A percentile compares a stretch with the other conserved stretches of the same genome.
These are phyloP conservation scores for Dactylellina parvicollis DNA, from an alignment of 2,329 filamentous ascomycete species.

Conservation along the genomic window DNA sequence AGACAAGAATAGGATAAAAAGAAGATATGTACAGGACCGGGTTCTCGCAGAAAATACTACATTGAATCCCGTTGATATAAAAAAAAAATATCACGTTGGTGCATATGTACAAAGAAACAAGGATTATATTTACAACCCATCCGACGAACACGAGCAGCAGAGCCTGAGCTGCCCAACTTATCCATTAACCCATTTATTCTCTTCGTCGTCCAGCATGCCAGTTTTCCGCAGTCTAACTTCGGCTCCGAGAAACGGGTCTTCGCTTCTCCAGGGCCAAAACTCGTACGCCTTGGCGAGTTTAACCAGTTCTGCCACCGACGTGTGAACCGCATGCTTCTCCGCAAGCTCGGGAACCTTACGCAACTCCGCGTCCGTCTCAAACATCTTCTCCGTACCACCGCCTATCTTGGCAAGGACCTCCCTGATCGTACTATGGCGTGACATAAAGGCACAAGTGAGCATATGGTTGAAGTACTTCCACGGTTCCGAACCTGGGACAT, in stretches of 20 bases:
- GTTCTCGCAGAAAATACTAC: no score
- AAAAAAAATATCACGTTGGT: not conserved
- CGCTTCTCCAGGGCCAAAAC: conserved; percentile 48
- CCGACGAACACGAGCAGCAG: no score
- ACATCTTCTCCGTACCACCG: conserved; percentile 31
- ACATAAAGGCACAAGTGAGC: conserved; percentile 34
- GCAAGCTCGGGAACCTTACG: conserved; percentile 17
- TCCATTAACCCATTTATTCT: conserved; percentile 1
- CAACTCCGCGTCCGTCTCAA: conserved; percentile 34
- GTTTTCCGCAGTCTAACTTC: conserved; percentile 26
- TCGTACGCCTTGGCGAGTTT: conserved; percentile 34
- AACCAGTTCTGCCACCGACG: conserved; percentile 24
- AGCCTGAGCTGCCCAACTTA: no score
- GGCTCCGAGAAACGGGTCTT: conserved; percentile 33
- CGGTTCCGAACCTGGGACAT: conserved; percentile 32
- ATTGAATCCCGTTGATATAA: no score
- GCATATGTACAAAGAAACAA: not conserved
- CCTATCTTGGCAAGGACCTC: conserved; percentile 39
- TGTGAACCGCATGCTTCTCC: conserved; percentile 32
- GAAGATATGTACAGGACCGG: no score
- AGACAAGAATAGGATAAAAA: no score
- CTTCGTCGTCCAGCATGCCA: conserved; percentile 40
- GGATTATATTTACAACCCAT: not conserved
- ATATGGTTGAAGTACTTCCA: conserved; percentile 49
- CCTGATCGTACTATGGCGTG: conserved; percentile 17